Conservation (phyloP, 2,329 filamentous ascomycete genomes). For the Calonectria multiphialidica region DNA sequence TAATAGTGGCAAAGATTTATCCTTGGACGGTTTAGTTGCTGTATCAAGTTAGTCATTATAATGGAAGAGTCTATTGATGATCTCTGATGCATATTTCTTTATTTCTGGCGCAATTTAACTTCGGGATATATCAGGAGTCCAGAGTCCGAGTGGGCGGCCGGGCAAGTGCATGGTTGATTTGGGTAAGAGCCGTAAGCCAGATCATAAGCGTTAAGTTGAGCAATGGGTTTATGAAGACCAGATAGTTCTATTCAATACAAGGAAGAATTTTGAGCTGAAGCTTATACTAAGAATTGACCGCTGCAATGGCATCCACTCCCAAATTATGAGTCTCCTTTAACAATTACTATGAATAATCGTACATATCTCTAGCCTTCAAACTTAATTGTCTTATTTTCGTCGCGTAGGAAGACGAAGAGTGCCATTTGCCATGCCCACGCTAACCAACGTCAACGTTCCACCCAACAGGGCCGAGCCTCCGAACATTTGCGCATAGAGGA, state of each 20-base stretch:
- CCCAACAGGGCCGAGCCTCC: not conserved
- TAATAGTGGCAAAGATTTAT: not conserved
- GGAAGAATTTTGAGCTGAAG: not conserved
- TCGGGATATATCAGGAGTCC: not conserved
- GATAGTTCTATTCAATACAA: not conserved
- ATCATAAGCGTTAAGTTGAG: too few species aligned
- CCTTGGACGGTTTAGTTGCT: not conserved
- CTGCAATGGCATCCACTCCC: not conserved
- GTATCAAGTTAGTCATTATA: not conserved
- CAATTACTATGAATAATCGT: not conserved
- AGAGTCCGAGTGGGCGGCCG: not conserved
- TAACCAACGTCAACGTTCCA: not conserved
- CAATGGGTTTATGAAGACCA: not conserved
- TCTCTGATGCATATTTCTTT: not conserved
- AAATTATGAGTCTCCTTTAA: not conserved
- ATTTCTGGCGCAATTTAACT: not conserved
- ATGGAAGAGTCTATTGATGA: not conserved
- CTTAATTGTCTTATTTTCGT: not conserved
- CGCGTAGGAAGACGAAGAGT: not conserved
- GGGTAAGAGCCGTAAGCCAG: not conserved
- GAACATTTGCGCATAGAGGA: not conserved
- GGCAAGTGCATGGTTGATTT: not conserved
- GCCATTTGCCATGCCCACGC: not conserved
- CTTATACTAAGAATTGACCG: not conserved
- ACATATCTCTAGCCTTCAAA: not conserved